These are phyloP conservation scores for Boletus pseudo-olivaceus DNA, from an alignment of 768 basidiomycete genomes.

Conservation along the genomic window DNA sequence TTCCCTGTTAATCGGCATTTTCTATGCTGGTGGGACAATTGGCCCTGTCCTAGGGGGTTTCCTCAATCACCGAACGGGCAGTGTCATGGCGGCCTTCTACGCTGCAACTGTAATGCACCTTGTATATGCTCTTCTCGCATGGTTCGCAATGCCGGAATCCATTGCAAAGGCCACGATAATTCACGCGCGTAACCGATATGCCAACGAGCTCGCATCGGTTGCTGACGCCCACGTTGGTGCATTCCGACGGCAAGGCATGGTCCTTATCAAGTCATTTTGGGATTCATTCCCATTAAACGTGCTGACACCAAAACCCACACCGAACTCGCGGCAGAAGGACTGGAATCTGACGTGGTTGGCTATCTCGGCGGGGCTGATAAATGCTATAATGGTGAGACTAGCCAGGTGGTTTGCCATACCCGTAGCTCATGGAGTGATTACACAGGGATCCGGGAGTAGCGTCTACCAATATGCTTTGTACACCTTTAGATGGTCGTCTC, in stretches of 20 bases:
- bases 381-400: not conserved
- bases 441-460: not conserved
- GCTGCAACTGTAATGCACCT: not conserved
- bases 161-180: not conserved
- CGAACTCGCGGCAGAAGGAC: not conserved
- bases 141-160: conserved; percentile 1
- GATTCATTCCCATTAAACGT: conserved; percentile 3
- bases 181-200: not conserved
- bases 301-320: not conserved
- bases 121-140: not conserved
- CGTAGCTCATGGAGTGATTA: not conserved
- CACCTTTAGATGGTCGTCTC: not conserved
- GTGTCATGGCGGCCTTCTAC: not conserved
- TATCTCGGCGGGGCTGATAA: not conserved
- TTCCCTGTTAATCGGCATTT: not conserved
- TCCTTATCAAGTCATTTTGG: not conserved
- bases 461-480: conserved; percentile 4
- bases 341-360: conserved; percentile 1
- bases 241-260: not conserved
- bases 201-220: not conserved
- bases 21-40: not conserved
- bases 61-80: not conserved
- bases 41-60: not conserved
- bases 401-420: not conserved
- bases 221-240: not conserved